Evolutionary conservation across 257 asterid species (phyloP), one percentile per base, ranked within the genome.

Genomic region (Scutellaria baicalensis): DNA sequence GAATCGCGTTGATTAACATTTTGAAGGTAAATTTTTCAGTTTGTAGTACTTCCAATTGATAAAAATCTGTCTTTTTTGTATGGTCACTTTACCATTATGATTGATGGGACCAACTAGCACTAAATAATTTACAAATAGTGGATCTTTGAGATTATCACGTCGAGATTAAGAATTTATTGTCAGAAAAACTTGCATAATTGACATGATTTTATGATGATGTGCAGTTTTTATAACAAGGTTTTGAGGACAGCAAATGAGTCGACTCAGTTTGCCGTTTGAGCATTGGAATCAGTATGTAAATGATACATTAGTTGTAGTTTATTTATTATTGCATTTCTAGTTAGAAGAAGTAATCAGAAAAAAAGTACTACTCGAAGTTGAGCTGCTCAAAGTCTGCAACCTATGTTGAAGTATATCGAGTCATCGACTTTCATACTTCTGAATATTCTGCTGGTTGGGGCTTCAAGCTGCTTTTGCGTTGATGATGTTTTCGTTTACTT

Each of bases 231-330:
- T 54, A 12, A 64, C 20, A 6, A 12, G 60, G 75, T 16, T 40
- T 39, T 13, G 23, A 48, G 52, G 66, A 60, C 54, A 74, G 66
- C 75, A 75, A 66, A 75, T 43, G 52, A 56, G 63, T 40, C 36
- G 45, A 49, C 40, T 38, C n/a, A n/a, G n/a, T n/a, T n/a, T n/a
- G n/a, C n/a, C 31, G 16, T 61, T 42, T 45, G 54, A 49, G 51
- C 70, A 31, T 59, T 67, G 61, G 55, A 16, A 68, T 77, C 57
- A 31, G 48, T 33, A 17, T 75, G 74, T 71, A 75, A 44, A 71
- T 71, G 72, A 31, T 51, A 73, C 66, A 55, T 33, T 74, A 50
- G 75, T 18, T 44, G 71, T 74, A 74, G 57, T 31, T 66, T 55
- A 50, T 70, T 48, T 62, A 80, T 38, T 2, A 27, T 40, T 69